Evolutionary conservation across 2,329 filamentous ascomycete species (phyloP), one percentile per base, ranked within the genome.

Genomic region (Penicillium palitans): DNA sequence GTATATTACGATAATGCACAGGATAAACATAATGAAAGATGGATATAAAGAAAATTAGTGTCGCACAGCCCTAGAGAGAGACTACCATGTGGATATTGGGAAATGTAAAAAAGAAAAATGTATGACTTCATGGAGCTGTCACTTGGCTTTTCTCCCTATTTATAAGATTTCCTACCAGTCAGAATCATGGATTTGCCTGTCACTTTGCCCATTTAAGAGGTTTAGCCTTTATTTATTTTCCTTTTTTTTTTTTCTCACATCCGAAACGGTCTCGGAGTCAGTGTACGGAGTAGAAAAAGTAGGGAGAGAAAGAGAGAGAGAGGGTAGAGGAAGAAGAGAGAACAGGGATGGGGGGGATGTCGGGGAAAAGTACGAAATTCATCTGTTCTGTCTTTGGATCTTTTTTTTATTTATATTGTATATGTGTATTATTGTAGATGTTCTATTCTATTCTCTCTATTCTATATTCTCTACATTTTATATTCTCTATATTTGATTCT

Each of bases 61-160:
- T 44, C 41, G 17, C 24, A 27, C 40, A 44, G 24, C 42, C 42
- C 15, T 45, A 27, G 21, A 41, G 17, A 37, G 10, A 42, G 12
- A 29, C 42, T 45, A 13, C 21, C 12, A 44, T 46, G 42, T 45
- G 42, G 42, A 45, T 45, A 45, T 29, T 6, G 10, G 19, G 29
- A 31, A 31, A 46, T 44, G 24, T 45, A 17, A 33, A 47, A 47
- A 29, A 12, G n/a, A 31, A 35, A 54, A 54, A 45, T 52, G 45
- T 37, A 61, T 61, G 59, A 61, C 54, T 58, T 61, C 59, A 61
- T 61, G 55, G 47, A 47, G 39, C 55, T 53, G 52, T 55, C 47
- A 60, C 49, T 55, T 51, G 35, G 13, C 7, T 31, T 50, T 40
- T 25, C 19, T 24, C 47, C 47, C n/a, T 39, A 41, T 41, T 40